Base-by-base conservation (phyloP, 192 early-diverging fungal species). In the Phlyctochytrium arcticum region DNA sequence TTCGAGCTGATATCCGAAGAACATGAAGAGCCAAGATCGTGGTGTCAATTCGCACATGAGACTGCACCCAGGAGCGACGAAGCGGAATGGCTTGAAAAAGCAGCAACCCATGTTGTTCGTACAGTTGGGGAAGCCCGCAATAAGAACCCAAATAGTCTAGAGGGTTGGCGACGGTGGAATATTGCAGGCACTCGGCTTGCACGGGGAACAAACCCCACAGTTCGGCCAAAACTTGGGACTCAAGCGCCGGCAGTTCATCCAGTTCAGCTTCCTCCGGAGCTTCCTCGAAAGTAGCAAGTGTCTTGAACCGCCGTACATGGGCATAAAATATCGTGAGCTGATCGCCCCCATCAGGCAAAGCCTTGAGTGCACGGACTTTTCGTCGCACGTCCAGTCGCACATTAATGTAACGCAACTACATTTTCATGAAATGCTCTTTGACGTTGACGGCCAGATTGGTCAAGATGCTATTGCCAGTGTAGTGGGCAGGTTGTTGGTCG, bases 371-470 rank as follows among this genome's bases (percentile, higher is more conserved):
- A 42, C 39, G 39, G 9, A 42, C 8, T n/a, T 8, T 42, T 42
- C 39, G 8, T 42, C n/a, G 8, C 39, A 42, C 49, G 8, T 51
- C 24, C 17, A 57, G 10, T 32, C 54, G 6, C 6, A 57, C 27
- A 27, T 57, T 57, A 32, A 57, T 57, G 23, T 34, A 57, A 23
- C 54, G 54, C 29, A 57, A 27, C 54, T 33, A 34, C 54, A 57
- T 57, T 10, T 34, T 6, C 54, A 57, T 23, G 33, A 12, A 57
- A 32, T 57, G 54, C 34, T 57, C 54, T 32, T 57, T 21, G 9
- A 57, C 54, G 33, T 57, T 57, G 24, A 34, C 33, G 10, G 24
- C 34, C 27, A 57, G 29, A 27, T 57, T 57, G 54, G 54, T 34
- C 6, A 57, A 33, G 8, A 57, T 57, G 54, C 49, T 51, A 15